phyloP scores from a whole-genome alignment of 73 alveolate genomes.

The Tetrahymena borealis region DNA sequence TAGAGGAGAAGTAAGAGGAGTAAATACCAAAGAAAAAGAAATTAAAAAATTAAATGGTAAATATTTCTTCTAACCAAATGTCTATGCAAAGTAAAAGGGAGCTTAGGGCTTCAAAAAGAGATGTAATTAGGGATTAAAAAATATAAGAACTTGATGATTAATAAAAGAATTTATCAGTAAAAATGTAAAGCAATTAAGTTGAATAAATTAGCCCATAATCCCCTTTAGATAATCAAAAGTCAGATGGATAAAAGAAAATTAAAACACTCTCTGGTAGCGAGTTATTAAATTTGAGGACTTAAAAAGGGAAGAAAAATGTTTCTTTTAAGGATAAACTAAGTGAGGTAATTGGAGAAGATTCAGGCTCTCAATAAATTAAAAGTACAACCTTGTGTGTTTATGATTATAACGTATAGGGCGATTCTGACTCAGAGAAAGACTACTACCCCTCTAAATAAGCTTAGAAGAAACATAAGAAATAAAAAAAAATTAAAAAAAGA shows the following conservation, averaged over 20 bases:
- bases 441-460: neutral
- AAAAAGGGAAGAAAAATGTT: neutral
- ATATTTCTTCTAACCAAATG: neutral
- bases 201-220: neutral
- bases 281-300: no score
- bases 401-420: neutral
- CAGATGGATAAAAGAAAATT: neutral
- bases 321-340: neutral
- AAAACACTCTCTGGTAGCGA: no score
- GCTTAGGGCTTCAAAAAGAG: neutral
- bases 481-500: neutral
- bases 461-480: neutral
- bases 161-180: neutral
- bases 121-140: neutral
- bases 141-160: neutral
- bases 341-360: neutral
- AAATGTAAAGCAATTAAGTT: neutral
- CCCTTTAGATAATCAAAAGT: neutral
- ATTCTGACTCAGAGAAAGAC: neutral
- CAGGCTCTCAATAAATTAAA: neutral
- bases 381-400: neutral
- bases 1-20: no score
- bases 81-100: neutral
- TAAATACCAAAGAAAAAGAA: neutral
- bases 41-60: neutral